Evolutionary conservation across 2,329 filamentous ascomycete genomes (phyloP).

Genomic region (Scytalidium lignicola): DNA sequence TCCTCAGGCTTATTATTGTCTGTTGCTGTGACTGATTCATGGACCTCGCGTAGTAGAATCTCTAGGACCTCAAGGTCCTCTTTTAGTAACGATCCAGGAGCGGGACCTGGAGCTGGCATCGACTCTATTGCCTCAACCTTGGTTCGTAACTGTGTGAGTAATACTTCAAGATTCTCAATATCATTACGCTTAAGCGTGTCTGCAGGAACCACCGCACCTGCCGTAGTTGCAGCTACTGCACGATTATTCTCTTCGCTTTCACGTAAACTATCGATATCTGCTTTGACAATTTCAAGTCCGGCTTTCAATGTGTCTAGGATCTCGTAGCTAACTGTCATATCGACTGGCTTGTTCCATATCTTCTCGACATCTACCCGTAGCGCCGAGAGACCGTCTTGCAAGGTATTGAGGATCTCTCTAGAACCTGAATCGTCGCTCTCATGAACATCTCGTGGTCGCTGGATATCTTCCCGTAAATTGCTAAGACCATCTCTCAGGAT

Average conservation of each 20-base stretch:
- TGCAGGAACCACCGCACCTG: slow-evolving; percentile 43
- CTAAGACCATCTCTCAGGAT: slow-evolving; percentile 64
- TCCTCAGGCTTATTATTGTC: slow-evolving; percentile 31
- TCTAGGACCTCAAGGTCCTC: slow-evolving; percentile 53
- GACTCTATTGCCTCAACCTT: slow-evolving; percentile 77
- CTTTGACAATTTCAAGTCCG: slow-evolving; percentile 70
- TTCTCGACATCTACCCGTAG: slow-evolving; percentile 73
- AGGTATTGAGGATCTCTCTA: slow-evolving; percentile 80
- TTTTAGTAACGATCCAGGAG: slow-evolving; percentile 38
- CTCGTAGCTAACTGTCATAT: slow-evolving; percentile 81
- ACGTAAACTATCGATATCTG: slow-evolving; percentile 76
- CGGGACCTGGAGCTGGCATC: slow-evolving; percentile 38
- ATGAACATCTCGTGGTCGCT: slow-evolving; percentile 33
- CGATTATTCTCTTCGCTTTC: slow-evolving; percentile 39
- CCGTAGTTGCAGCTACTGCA: slow-evolving; percentile 48
- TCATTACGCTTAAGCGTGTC: slow-evolving; percentile 63
- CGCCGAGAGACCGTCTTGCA: slow-evolving; percentile 81
- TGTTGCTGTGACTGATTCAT: slow-evolving; percentile 51
- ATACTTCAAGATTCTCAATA: slow-evolving; percentile 77
- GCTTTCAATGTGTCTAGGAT: slow-evolving; percentile 82
- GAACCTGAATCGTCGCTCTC: slow-evolving; percentile 50
- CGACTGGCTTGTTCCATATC: slow-evolving; percentile 71
- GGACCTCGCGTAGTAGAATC: slow-evolving; percentile 48
- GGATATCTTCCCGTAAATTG: slow-evolving; percentile 68
- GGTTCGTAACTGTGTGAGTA: slow-evolving; percentile 75